phyloP scores from a whole-genome alignment of 768 basidiomycete species.

The Boletus sensibilis region DNA sequence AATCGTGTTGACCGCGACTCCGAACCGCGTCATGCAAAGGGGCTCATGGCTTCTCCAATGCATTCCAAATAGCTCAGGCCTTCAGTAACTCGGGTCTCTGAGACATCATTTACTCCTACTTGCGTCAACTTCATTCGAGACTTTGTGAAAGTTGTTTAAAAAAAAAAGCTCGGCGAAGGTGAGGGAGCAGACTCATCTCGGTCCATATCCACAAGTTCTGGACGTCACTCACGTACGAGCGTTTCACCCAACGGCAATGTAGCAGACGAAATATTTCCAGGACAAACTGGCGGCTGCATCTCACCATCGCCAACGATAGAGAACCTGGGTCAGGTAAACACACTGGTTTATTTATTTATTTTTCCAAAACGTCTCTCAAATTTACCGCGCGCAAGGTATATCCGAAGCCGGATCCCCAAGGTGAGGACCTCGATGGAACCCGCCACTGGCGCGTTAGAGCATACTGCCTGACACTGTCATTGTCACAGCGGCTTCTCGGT shows the following conservation, averaged over 20 bases:
- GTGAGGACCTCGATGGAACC: constrained; percentile 17
- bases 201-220: background rate
- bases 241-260: background rate
- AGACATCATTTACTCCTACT: background rate
- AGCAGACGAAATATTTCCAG: constrained; percentile 21
- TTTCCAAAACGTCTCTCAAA: background rate
- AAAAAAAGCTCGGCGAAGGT: constrained; percentile 30
- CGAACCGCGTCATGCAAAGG: background rate
- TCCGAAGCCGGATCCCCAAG: constrained; percentile 44
- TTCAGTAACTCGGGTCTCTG: background rate
- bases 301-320: constrained; percentile 32
- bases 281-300: constrained; percentile 25
- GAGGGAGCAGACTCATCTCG: background rate
- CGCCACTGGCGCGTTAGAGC: background rate
- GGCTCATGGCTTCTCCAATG: background rate
- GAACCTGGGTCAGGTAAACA: constrained; percentile 45
- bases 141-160: background rate
- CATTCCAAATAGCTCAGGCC: background rate
- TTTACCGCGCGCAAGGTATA: constrained; percentile 39
- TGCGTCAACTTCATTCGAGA: background rate
- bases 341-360: background rate
- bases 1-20: background rate
- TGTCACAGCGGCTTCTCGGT: constrained; percentile 23
- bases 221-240: background rate
- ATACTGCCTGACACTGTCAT: background rate